Evolutionary conservation across 495 filamentous ascomycete species (phyloP).

Genomic region (Daldinia vernicosa): DNA sequence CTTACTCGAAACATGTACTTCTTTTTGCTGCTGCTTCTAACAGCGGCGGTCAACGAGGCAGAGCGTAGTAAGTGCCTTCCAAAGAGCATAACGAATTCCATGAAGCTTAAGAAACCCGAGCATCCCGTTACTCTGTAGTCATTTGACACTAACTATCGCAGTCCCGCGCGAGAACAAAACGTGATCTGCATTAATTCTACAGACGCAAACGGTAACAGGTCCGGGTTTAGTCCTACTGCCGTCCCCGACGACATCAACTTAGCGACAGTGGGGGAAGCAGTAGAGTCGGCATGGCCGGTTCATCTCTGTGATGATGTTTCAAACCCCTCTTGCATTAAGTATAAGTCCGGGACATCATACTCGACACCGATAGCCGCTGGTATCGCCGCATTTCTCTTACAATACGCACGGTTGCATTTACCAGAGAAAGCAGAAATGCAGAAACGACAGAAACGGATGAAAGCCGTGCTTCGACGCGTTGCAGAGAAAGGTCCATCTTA

Average conservation of each 20-base stretch:
- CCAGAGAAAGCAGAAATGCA: neutral
- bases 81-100: neutral
- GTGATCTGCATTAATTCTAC: neutral
- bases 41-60: neutral
- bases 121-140: neutral
- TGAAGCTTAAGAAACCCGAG: neutral
- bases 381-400: neutral
- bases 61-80: neutral
- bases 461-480: conserved; percentile 1
- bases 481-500: conserved; percentile 2
- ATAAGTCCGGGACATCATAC: neutral
- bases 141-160: neutral
- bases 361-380: neutral
- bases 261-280: neutral
- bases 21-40: conserved; percentile 4
- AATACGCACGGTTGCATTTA: neutral
- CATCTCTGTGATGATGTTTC: neutral
- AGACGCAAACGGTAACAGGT: neutral
- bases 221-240: neutral
- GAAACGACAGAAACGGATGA: neutral
- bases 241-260: neutral
- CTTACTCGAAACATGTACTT: conserved; percentile 3
- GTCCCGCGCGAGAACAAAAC: neutral
- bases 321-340: neutral
- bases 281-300: neutral